These are phyloP conservation scores for Tricharina praecox DNA, from an alignment of 495 filamentous ascomycete genomes.

Conservation along the genomic window DNA sequence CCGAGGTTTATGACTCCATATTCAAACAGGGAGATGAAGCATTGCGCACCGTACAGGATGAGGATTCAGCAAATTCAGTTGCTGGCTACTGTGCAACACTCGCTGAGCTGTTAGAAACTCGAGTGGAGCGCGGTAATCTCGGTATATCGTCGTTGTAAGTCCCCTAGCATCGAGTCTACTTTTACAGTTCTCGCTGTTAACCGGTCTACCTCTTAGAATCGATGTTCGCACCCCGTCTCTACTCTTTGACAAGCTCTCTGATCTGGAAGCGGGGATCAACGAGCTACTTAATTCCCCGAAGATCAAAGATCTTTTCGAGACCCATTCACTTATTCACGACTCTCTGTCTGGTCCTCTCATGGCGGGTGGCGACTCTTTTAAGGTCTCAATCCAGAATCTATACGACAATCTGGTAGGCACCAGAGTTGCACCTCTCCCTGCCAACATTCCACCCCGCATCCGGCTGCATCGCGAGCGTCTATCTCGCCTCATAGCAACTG, in stretches of 20 bases:
- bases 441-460: background rate
- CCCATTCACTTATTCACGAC: background rate
- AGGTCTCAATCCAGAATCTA: conserved; percentile 3
- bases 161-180: background rate
- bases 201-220: background rate
- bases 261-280: background rate
- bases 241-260: conserved; percentile 8
- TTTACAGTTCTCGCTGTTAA: background rate
- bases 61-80: background rate
- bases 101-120: background rate
- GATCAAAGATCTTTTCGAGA: background rate
- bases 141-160: conserved; percentile 7
- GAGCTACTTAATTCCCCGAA: background rate
- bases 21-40: background rate
- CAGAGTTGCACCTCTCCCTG: conserved; percentile 12
- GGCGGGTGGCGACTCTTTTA: background rate
- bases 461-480: conserved; percentile 12
- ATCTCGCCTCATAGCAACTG: conserved; percentile 12
- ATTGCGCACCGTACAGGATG: conserved; percentile 5
- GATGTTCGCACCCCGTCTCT: conserved; percentile 7
- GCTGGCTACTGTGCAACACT: background rate
- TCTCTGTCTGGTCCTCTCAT: background rate
- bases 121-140: background rate
- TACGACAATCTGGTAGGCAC: conserved; percentile 11
- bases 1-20: background rate